These are phyloP conservation scores for Pseudofabraea citricarpa DNA, from an alignment of 2,329 filamentous ascomycete species.

Conservation along the genomic window DNA sequence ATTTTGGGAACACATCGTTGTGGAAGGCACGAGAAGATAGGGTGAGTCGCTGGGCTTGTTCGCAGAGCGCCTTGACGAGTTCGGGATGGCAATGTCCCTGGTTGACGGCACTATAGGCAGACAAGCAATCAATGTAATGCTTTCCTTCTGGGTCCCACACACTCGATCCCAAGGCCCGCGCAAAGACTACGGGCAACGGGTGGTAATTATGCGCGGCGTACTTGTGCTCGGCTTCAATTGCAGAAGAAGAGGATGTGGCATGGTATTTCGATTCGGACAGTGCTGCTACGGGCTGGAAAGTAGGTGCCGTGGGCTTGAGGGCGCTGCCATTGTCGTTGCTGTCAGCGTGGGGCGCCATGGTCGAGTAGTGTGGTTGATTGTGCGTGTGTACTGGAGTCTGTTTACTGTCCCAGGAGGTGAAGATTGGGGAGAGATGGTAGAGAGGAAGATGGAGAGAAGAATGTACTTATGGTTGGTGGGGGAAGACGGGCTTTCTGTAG, in stretches of 20 bases:
- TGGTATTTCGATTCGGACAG: constrained; percentile 50
- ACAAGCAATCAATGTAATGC: constrained; percentile 96
- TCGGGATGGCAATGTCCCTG: constrained; percentile 98
- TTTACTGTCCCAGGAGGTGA: too few relatives aligned
- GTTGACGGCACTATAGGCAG: constrained; percentile 96
- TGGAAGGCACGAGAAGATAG: constrained; percentile 94
- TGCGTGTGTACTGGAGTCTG: too few relatives aligned
- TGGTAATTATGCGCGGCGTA: constrained; percentile 99
- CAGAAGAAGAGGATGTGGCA: constrained; percentile 69
- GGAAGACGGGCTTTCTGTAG: neutral
- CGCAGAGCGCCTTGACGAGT: constrained; percentile 81
- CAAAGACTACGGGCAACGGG: constrained; percentile 89
- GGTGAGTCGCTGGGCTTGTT: constrained; percentile 85
- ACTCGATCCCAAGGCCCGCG: constrained; percentile 75
- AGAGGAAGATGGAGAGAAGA: neutral
- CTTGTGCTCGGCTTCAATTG: constrained; percentile 75
- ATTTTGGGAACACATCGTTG: constrained; percentile 96
- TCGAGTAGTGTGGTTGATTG: too few relatives aligned
- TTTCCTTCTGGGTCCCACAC: constrained; percentile 97
- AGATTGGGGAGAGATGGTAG: neutral
- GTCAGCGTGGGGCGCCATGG: constrained; percentile 58
- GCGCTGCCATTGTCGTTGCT: constrained; percentile 31
- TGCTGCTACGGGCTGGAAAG: constrained; percentile 24
- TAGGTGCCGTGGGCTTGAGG: constrained; percentile 26
- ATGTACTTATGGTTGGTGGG: neutral